Evolutionary conservation across 305 asterid genomes (phyloP).

Genomic region (Plantago lanceolata): DNA sequence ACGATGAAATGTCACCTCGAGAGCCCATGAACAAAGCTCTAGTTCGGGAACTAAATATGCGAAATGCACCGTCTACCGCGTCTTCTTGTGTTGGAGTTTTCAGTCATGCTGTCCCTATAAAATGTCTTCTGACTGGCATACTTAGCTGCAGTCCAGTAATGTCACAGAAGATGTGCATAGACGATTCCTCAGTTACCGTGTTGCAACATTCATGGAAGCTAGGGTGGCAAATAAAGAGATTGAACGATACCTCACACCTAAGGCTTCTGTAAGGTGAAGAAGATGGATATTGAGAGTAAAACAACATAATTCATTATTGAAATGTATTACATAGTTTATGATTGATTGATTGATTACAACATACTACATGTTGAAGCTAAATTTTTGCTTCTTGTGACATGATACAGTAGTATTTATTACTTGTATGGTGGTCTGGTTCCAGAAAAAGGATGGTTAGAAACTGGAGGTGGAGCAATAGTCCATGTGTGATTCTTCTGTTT

Average conservation of each 20-base stretch:
- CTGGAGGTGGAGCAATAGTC: constrained; percentile 35
- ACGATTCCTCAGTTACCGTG: constrained; percentile 85
- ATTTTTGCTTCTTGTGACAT: constrained; percentile 23
- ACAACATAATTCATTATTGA: constrained; percentile 2
- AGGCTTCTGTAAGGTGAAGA: constrained; percentile 48
- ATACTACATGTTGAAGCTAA: constrained; percentile 14
- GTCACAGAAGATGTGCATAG: constrained; percentile 71
- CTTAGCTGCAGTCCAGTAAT: constrained; percentile 78
- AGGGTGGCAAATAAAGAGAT: constrained; percentile 91
- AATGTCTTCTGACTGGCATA: constrained; percentile 73
- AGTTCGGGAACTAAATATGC: constrained; percentile 43
- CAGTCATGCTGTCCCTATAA: constrained; percentile 74
- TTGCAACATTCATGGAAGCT: constrained; percentile 80
- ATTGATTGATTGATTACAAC: background rate
- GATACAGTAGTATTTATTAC: constrained; percentile 25
- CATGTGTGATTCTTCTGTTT: constrained; percentile 39
- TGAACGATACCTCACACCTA: constrained; percentile 88
- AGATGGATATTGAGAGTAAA: too few relatives aligned
- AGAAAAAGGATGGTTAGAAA: constrained; percentile 24
- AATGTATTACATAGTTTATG: constrained; percentile 17
- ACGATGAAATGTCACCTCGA: constrained; percentile 97
- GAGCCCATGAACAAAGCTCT: constrained; percentile 44
- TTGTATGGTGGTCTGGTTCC: constrained; percentile 22
- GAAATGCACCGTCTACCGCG: constrained; percentile 28
- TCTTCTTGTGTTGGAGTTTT: constrained; percentile 68